Evolutionary conservation across 768 basidiomycete species (phyloP).

Genomic region (Arthromyces matolae): DNA sequence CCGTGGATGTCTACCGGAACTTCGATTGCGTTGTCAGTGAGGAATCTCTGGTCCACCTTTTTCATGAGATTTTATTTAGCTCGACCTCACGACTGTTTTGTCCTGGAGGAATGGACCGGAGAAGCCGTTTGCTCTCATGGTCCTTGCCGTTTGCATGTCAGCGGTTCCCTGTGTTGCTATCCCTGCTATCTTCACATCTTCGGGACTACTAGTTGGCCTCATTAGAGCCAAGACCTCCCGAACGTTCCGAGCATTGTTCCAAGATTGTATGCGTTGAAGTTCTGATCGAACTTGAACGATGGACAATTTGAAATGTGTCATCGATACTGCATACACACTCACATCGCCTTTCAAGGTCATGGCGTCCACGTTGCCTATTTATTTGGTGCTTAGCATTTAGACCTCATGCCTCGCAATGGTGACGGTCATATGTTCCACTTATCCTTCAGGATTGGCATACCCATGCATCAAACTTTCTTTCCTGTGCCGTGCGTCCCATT

Average conservation of each 20-base stretch:
- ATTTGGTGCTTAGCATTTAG: background rate
- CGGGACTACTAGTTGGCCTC: background rate
- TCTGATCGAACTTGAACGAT: background rate
- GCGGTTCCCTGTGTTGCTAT: background rate
- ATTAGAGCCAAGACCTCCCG: too few relatives aligned
- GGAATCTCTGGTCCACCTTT: too few relatives aligned
- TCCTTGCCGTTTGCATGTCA: background rate
- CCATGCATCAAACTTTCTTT: background rate
- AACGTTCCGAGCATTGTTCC: background rate
- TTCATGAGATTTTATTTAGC: too few relatives aligned
- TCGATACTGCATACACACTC: too few relatives aligned
- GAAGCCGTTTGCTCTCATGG: background rate
- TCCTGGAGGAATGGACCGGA: background rate
- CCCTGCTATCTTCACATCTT: background rate
- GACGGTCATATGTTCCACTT: slow-evolving; percentile 1
- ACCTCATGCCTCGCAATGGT: background rate
- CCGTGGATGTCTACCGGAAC: too few relatives aligned
- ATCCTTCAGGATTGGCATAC: background rate
- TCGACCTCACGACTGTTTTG: background rate
- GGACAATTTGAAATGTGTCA: background rate
- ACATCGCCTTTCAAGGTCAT: background rate
- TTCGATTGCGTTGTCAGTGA: too few relatives aligned
- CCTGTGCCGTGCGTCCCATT: background rate
- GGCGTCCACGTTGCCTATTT: background rate
- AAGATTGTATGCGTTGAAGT: background rate